Conservation (phyloP, 23 red algal genomes). For the Gracilaria gracilis region DNA sequence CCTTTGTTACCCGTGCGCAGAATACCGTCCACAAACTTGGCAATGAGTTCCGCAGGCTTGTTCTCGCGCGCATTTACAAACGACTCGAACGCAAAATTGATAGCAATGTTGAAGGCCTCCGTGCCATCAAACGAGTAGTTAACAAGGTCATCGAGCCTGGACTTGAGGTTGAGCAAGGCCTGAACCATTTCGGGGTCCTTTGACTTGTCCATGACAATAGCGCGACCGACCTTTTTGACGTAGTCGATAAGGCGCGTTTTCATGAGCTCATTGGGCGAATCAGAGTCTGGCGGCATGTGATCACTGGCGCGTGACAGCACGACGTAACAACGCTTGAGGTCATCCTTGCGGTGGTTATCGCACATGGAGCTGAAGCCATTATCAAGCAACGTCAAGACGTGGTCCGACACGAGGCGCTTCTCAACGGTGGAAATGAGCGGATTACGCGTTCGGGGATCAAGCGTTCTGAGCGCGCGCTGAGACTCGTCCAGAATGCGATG, state of each 20-base stretch:
- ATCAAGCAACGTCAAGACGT: constrained; percentile 66
- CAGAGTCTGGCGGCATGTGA: constrained; percentile 56
- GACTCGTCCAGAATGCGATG: constrained; percentile 70
- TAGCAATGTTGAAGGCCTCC: constrained; percentile 71
- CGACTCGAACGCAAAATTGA: constrained; percentile 90
- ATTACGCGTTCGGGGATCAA: constrained; percentile 65
- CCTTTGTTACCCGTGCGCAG: constrained; percentile 86
- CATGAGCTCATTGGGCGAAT: constrained; percentile 68
- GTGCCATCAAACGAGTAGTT: constrained; percentile 71
- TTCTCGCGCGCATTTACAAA: constrained; percentile 90
- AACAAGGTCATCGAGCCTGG: constrained; percentile 73
- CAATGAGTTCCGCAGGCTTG: constrained; percentile 91
- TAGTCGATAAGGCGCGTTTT: constrained; percentile 70
- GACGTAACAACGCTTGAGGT: constrained; percentile 75
- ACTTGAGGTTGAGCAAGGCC: constrained; percentile 74
- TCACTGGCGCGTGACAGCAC: constrained; percentile 66
- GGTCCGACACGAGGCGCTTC: constrained; percentile 66
- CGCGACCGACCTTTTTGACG: constrained; percentile 75
- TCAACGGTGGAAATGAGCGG: constrained; percentile 83
- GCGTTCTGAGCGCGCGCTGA: constrained; percentile 46
- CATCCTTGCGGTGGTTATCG: constrained; percentile 70
- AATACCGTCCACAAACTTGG: constrained; percentile 90
- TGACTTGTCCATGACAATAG: constrained; percentile 78
- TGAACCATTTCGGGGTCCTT: constrained; percentile 93
- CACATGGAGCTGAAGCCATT: constrained; percentile 90